phyloP scores from a whole-genome alignment of 1,284 basidiomycete species.

The Fomitopsis pinicola region DNA sequence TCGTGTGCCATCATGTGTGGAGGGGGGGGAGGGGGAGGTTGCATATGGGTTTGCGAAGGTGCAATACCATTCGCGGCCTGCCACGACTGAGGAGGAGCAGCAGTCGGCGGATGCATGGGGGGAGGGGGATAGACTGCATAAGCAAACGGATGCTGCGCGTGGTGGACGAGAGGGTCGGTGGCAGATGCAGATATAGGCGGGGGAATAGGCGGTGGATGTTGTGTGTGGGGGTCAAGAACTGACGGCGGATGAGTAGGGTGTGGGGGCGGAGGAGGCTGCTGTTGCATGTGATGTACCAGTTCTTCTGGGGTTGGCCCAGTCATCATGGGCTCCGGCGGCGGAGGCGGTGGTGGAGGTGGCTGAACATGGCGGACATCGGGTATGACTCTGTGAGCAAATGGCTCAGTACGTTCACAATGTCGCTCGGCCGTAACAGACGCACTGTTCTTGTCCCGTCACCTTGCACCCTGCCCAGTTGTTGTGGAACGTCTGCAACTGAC shows the following conservation, averaged over 20 bases:
- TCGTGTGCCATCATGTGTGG: constrained; percentile 42
- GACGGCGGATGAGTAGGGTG: constrained; percentile 15
- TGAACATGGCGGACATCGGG: constrained; percentile 9
- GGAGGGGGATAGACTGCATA: constrained; percentile 43
- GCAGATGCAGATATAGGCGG: constrained; percentile 23
- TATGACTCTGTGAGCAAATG: constrained; percentile 9
- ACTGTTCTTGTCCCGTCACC: constrained; percentile 73
- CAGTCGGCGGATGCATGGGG: constrained; percentile 39
- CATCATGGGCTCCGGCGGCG: constrained; percentile 11
- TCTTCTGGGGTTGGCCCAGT: constrained; percentile 3
- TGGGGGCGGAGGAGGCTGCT: not conserved
- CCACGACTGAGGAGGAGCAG: constrained; percentile 56
- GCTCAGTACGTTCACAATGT: constrained; percentile 59
- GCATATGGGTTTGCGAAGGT: constrained; percentile 60
- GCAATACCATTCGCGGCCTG: constrained; percentile 54
- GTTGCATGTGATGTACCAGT: constrained; percentile 13
- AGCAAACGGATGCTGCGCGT: constrained; percentile 33
- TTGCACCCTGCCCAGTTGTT: constrained; percentile 75
- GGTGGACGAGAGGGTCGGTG: constrained; percentile 26
- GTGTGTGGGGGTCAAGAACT: constrained; percentile 13
- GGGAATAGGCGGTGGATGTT: constrained; percentile 15
- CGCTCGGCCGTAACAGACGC: constrained; percentile 44
- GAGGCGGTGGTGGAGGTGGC: constrained; percentile 14
- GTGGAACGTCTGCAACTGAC: constrained; percentile 65
- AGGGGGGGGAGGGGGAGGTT: constrained; percentile 24